Percentiles rank a stretch among this genome's conserved stretches.
These are phyloP conservation scores for Sporothrix pseudoabietina DNA, from an alignment of 2,329 filamentous ascomycete genomes.

Conservation along the genomic window DNA sequence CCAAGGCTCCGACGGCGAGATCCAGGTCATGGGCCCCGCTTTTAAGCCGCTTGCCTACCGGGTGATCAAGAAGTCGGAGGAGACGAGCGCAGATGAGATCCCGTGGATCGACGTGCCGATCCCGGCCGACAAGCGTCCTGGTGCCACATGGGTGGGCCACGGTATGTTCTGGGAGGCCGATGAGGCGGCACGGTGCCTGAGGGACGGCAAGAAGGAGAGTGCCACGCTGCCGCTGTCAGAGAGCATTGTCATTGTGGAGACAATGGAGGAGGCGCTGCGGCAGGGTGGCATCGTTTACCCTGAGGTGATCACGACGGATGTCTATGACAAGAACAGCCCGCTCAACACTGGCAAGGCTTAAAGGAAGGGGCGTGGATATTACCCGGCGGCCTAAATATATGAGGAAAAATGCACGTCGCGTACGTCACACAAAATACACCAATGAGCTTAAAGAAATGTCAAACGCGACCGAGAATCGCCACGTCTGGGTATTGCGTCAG, in stretches of 20 bases:
- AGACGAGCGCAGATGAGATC: constrained; percentile 34
- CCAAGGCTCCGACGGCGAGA: constrained; percentile 78
- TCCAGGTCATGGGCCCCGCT: constrained; percentile 73
- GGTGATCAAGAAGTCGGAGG: constrained; percentile 57
- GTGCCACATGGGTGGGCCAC: constrained; percentile 57
- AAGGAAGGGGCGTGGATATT: neutral
- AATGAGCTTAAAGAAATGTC: neutral
- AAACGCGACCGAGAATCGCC: constrained; percentile 10
- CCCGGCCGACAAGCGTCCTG: constrained; percentile 51
- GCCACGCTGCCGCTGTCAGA: constrained; percentile 70
- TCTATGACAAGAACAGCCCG: constrained; percentile 62
- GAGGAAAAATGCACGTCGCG: neutral
- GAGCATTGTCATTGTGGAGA: constrained; percentile 82
- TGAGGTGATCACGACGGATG: constrained; percentile 58
- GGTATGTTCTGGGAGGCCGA: constrained; percentile 72
- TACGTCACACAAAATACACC: neutral
- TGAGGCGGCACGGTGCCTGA: constrained; percentile 51
- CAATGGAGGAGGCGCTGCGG: constrained; percentile 58
- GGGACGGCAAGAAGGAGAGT: constrained; percentile 78
- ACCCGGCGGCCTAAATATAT: neutral
- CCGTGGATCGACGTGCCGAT: constrained; percentile 58
- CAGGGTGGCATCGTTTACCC: constrained; percentile 59
- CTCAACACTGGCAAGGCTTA: constrained; percentile 57
- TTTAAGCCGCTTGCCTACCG: constrained; percentile 69
- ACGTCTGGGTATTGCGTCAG: constrained; percentile 14